Evolutionary conservation across 176 grass and related monocot genomes (phyloP).

Genomic region (Eragrostis nindensis): DNA sequence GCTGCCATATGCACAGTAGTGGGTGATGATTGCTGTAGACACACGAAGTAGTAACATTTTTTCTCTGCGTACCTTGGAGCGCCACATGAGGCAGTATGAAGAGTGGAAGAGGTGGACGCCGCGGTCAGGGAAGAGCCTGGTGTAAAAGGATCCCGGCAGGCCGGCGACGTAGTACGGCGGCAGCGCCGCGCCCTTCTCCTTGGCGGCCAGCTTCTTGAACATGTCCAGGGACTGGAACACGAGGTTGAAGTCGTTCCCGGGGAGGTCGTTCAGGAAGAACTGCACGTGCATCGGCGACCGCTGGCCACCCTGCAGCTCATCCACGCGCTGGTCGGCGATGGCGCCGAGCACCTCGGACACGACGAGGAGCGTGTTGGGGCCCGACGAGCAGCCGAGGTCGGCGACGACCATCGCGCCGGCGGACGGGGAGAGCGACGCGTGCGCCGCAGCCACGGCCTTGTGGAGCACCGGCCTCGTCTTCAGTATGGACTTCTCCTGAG

Average conservation of each 20-base stretch:
- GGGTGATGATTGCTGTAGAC: too few species aligned
- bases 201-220: not conserved
- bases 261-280: conserved; percentile 82
- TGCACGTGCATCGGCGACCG: conserved; percentile 31
- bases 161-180: conserved; percentile 56
- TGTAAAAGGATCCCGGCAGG: conserved; percentile 67
- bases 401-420: conserved; percentile 43
- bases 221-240: conserved; percentile 52
- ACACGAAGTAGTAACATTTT: too few species aligned
- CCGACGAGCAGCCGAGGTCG: conserved; percentile 77
- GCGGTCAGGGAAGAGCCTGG: conserved; percentile 52
- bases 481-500: conserved; percentile 41
- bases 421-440: conserved; percentile 8
- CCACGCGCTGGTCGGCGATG: not conserved
- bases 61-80: conserved; percentile 54
- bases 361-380: conserved; percentile 59
- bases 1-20: too few species aligned
- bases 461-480: conserved; percentile 47
- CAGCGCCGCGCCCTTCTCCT: not conserved
- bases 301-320: not conserved
- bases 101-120: conserved; percentile 76
- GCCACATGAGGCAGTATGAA: conserved; percentile 62
- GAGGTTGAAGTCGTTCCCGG: conserved; percentile 69
- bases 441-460: conserved; percentile 37
- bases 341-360: conserved; percentile 50